Conservation (phyloP, 257 asterid genomes). For the Penstemon barbatus region DNA sequence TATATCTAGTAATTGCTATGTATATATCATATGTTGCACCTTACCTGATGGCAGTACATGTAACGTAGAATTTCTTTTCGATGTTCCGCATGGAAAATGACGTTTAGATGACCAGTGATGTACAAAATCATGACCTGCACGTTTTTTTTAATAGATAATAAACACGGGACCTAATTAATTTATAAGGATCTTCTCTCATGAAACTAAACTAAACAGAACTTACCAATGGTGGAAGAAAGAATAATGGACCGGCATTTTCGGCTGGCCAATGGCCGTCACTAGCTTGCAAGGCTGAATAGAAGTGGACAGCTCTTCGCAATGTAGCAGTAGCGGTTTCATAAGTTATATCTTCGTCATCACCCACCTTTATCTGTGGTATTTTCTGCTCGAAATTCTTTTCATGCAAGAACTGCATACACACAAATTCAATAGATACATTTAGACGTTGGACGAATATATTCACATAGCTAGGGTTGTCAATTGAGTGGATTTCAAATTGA, state of each 20-base stretch:
- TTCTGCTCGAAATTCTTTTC: slow-evolving; percentile 72
- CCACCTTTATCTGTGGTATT: slow-evolving; percentile 65
- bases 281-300: slow-evolving; percentile 83
- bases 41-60: slow-evolving; percentile 65
- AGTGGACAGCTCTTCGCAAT: slow-evolving; percentile 59
- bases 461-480: too few relatives aligned
- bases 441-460: too few relatives aligned
- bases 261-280: slow-evolving; percentile 93
- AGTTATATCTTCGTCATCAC: slow-evolving; percentile 67
- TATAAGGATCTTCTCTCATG: neutral
- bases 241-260: slow-evolving; percentile 80
- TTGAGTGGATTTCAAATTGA: too few relatives aligned
- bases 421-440: neutral
- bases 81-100: slow-evolving; percentile 56
- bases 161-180: too few relatives aligned
- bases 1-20: neutral
- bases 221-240: slow-evolving; percentile 84
- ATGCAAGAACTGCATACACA: slow-evolving; percentile 49
- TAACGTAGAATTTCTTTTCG: slow-evolving; percentile 75
- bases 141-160: neutral
- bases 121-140: slow-evolving; percentile 62
- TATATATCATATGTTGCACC: slow-evolving; percentile 14
- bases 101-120: slow-evolving; percentile 66
- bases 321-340: slow-evolving; percentile 56
- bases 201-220: neutral